These are phyloP conservation scores for Flaveria bidentis DNA, from an alignment of 129 eudicot genomes.

Conservation along the genomic window DNA sequence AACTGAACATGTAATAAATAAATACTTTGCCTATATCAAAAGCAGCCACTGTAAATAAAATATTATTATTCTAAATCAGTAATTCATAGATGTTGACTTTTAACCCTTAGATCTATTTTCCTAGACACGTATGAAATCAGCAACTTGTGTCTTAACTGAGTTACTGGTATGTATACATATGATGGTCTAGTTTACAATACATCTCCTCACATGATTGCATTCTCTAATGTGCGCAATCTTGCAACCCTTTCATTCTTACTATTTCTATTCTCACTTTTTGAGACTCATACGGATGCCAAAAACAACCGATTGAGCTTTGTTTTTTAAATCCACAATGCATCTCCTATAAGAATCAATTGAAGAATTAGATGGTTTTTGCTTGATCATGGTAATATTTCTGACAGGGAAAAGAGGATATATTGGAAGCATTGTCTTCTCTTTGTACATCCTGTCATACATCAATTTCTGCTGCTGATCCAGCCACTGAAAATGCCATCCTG, in stretches of 20 bases:
- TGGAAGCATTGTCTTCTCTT: slow-evolving; percentile 72
- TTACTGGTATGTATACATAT: background rate
- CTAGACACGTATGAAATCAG: background rate
- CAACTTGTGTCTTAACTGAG: background rate
- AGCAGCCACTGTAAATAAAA: background rate
- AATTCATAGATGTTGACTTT: background rate
- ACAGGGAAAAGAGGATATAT: slow-evolving; percentile 90
- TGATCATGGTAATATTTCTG: slow-evolving; percentile 21
- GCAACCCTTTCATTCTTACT: background rate
- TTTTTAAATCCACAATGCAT: background rate
- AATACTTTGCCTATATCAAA: background rate
- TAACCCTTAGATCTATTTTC: background rate
- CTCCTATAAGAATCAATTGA: background rate
- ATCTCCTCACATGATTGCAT: background rate
- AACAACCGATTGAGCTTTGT: background rate
- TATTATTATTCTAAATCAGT: background rate
- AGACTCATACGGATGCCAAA: background rate
- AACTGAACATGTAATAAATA: slow-evolving; percentile 3
- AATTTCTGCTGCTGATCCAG: slow-evolving; percentile 62
- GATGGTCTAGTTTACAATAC: background rate
- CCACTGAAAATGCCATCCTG: slow-evolving; percentile 62
- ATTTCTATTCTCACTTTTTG: background rate
- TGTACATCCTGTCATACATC: slow-evolving; percentile 75
- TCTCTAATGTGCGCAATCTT: background rate
- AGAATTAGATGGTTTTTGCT: background rate